Evolutionary conservation across 805 yeast species (phyloP), one percentile per base, ranked within the genome.

Genomic region (Phaffomyces antillensis): DNA sequence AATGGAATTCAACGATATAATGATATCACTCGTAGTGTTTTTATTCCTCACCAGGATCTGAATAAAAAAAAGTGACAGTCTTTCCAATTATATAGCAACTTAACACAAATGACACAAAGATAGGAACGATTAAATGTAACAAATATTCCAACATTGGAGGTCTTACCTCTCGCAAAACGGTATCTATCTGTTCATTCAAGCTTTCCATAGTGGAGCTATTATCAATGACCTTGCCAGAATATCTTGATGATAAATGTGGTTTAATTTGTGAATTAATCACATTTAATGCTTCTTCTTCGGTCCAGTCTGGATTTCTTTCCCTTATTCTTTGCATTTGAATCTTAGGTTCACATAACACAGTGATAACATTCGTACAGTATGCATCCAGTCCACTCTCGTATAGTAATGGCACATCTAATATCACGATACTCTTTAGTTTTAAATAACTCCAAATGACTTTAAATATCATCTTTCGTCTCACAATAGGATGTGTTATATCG

Each of bases 341-440:
- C 2, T 74, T 73, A 18, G 66, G 66, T 12, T 70, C 66, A 51
- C 95, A 85, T 0, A 81, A 63, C 0, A 90, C 87, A 15, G 86
- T 81, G 3, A 91, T 61, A 0, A 82, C 75, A 10, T 68, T 59
- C 0, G 93, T 95, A 60, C 98, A 91, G 23, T 83, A 65, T 39
- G 60, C 54, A 57, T 87, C 80, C 52, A 91, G 68, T 2, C 79
- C 77, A 32, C 88, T 74, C 61, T 93, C 99, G 62, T 86, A 93
- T 17, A 93, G 66, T 34, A 93, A 67, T 1, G 99, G 99, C 3
- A 95, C 91, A 58, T 93, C 99, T 40, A 93, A 63, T 0, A 93
- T 66, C 4, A 88, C 89, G 58, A 88, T 54, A 13, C 70, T 61
- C 37, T 77, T 59, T 13, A 87, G 78, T 10, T 60, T 50, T 13